Conservation (phyloP, 2,329 filamentous ascomycete genomes). For the Xylariaceae sp. region DNA sequence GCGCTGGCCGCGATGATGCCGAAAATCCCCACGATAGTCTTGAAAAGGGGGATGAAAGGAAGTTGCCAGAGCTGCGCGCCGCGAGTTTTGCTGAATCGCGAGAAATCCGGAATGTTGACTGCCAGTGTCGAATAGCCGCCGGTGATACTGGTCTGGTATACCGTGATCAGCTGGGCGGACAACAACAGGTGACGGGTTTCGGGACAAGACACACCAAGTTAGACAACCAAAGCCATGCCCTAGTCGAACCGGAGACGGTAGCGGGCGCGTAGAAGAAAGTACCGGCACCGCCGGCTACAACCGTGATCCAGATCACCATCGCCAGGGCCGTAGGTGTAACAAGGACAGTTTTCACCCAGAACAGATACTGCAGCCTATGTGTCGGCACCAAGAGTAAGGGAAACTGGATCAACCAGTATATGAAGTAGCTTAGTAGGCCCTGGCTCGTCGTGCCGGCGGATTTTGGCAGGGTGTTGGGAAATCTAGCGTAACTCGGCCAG, state of each 20-base stretch:
- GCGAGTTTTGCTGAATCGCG: slow-evolving; percentile 42
- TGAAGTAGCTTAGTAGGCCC: slow-evolving; percentile 58
- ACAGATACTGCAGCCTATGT: slow-evolving; percentile 55
- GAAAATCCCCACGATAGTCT: slow-evolving; percentile 49
- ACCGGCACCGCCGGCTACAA: slow-evolving; percentile 48
- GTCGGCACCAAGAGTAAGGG: slow-evolving; percentile 59
- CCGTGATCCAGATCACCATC: slow-evolving; percentile 59
- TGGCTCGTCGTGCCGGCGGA: slow-evolving; percentile 58
- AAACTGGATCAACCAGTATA: slow-evolving; percentile 60
- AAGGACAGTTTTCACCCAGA: slow-evolving; percentile 46
- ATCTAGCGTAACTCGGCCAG: slow-evolving; percentile 57
- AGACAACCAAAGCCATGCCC: slow-evolving; percentile 36
- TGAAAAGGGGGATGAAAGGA: slow-evolving; percentile 51
- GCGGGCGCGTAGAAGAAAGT: slow-evolving; percentile 48
- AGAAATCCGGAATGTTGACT: slow-evolving; percentile 52
- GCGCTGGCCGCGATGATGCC: slow-evolving; percentile 53
- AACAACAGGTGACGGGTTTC: too few species aligned
- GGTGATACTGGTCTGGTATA: slow-evolving; percentile 41
- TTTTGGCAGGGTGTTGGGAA: slow-evolving; percentile 55
- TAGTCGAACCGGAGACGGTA: slow-evolving; percentile 41
- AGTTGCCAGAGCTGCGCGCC: slow-evolving; percentile 50
- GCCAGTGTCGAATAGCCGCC: slow-evolving; percentile 52
- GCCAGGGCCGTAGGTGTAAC: slow-evolving; percentile 56
- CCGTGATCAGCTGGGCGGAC: background rate
- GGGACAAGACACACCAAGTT: slow-evolving; percentile 24